A percentile compares a stretch with the other conserved stretches of the same genome.
phyloP scores from a whole-genome alignment of 1,139 yeast species.

The Saccharomyces hybrid region DNA sequence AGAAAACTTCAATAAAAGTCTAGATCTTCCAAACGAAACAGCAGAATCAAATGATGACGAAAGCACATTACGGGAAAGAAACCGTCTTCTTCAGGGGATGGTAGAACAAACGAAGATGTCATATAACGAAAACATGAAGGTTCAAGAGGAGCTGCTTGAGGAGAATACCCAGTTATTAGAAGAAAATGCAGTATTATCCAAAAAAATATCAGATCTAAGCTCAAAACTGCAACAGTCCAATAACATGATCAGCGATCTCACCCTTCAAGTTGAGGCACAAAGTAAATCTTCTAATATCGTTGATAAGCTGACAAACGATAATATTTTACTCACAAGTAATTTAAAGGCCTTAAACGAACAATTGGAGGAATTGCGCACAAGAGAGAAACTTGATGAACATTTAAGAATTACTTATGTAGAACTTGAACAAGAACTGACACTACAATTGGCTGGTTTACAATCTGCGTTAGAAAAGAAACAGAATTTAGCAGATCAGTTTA shows the following conservation, averaged over 20 bases:
- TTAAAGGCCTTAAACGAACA: not conserved
- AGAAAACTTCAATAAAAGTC: constrained; percentile 41
- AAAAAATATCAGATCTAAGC: not conserved
- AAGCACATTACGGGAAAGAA: constrained; percentile 28
- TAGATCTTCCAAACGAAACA: constrained; percentile 37
- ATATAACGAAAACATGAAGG: constrained; percentile 30
- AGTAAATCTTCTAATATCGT: constrained; percentile 13
- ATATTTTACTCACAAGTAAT: constrained; percentile 40
- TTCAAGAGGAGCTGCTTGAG: constrained; percentile 36
- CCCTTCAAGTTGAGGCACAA: constrained; percentile 33
- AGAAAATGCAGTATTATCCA: constrained; percentile 29
- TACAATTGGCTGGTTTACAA: constrained; percentile 38
- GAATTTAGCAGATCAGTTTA: not conserved
- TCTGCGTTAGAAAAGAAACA: constrained; percentile 1
- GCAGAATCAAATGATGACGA: constrained; percentile 17
- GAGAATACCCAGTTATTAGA: constrained; percentile 38
- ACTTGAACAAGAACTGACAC: constrained; percentile 48
- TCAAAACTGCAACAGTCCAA: constrained; percentile 2
- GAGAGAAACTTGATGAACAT: constrained; percentile 53
- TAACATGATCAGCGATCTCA: constrained; percentile 11
- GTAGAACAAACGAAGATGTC: constrained; percentile 38
- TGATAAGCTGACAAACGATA: constrained; percentile 36
- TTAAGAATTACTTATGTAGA: constrained; percentile 51
- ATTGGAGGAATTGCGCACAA: constrained; percentile 39
- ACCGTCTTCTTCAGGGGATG: constrained; percentile 37